phyloP scores from a whole-genome alignment of 768 basidiomycete genomes.

The Amanita jacksonii region DNA sequence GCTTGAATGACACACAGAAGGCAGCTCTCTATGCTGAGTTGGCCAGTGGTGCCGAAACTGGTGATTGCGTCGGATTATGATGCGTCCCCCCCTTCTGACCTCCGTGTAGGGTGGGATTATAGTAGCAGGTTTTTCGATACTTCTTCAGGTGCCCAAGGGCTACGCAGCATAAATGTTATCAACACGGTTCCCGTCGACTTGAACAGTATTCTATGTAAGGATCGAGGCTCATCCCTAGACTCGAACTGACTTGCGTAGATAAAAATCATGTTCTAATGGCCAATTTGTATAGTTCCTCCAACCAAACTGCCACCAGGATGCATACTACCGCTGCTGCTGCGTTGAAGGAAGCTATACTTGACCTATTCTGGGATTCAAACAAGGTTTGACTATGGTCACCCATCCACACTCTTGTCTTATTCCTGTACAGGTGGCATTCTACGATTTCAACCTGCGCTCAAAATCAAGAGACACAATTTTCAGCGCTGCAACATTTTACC shows the following conservation, averaged over 20 bases:
- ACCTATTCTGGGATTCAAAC: slow-evolving; percentile 75
- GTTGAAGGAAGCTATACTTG: slow-evolving; percentile 64
- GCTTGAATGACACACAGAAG: slow-evolving; percentile 50
- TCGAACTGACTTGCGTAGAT: slow-evolving; percentile 33
- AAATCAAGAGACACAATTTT: slow-evolving; percentile 57
- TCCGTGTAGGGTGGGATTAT: slow-evolving; percentile 47
- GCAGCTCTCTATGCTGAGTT: slow-evolving; percentile 77
- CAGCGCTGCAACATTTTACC: slow-evolving; percentile 70
- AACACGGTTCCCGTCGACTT: slow-evolving; percentile 66
- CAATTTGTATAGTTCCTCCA: slow-evolving; percentile 43
- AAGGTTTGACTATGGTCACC: slow-evolving; percentile 29
- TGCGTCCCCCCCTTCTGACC: background rate
- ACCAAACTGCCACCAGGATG: slow-evolving; percentile 29
- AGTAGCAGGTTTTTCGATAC: slow-evolving; percentile 39
- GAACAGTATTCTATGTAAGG: slow-evolving; percentile 77
- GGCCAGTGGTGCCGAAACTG: slow-evolving; percentile 81
- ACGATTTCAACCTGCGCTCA: slow-evolving; percentile 77
- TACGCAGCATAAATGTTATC: slow-evolving; percentile 64
- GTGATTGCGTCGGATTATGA: slow-evolving; percentile 23
- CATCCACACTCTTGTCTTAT: background rate
- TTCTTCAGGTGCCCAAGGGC: slow-evolving; percentile 34
- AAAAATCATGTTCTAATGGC: slow-evolving; percentile 54
- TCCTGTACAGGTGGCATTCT: slow-evolving; percentile 62
- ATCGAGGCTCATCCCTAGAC: slow-evolving; percentile 9
- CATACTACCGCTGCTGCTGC: slow-evolving; percentile 50